A percentile compares a stretch with the other conserved stretches of the same genome.
Evolutionary conservation across 2,329 filamentous ascomycete species (phyloP).

Genomic region (Pseudocercospora macadamiae): DNA sequence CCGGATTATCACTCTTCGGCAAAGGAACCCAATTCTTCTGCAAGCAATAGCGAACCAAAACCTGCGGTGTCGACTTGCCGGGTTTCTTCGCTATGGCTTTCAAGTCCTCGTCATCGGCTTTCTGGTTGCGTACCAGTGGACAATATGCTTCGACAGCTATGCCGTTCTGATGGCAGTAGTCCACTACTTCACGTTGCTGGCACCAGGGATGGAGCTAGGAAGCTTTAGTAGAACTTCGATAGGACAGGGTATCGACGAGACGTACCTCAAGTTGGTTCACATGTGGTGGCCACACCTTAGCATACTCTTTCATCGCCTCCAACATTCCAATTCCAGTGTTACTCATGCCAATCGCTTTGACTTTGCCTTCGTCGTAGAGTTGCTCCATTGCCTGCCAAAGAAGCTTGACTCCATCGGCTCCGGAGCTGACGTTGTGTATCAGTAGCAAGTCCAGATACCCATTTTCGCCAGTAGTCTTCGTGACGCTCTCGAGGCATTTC

Average conservation of each 20-base stretch:
- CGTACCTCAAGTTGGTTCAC: conserved; percentile 74
- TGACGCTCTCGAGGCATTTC: conserved; percentile 63
- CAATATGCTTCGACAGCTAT: conserved; percentile 68
- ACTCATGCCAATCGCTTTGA: conserved; percentile 70
- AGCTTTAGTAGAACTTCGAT: conserved; percentile 16
- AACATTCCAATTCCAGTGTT: conserved; percentile 71
- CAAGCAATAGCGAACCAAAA: conserved; percentile 78
- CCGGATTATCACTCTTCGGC: conserved; percentile 72
- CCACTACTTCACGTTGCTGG: conserved; percentile 63
- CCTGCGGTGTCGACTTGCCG: conserved; percentile 72
- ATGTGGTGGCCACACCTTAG: conserved; percentile 69
- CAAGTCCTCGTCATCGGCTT: conserved; percentile 69
- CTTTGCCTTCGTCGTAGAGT: conserved; percentile 61
- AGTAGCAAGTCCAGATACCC: conserved; percentile 74
- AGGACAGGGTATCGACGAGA: conserved; percentile 21
- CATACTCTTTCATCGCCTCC: conserved; percentile 68
- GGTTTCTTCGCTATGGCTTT: conserved; percentile 70
- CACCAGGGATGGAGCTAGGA: conserved; percentile 72
- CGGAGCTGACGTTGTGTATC: conserved; percentile 64
- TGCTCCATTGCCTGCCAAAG: conserved; percentile 70
- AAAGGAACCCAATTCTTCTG: conserved; percentile 74
- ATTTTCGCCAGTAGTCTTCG: conserved; percentile 55
- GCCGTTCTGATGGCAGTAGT: conserved; percentile 60
- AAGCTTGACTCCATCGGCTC: conserved; percentile 58
- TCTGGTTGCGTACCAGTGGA: conserved; percentile 70